phyloP scores from a whole-genome alignment of 106 monocot genomes.

The Dendrobium officinale region DNA sequence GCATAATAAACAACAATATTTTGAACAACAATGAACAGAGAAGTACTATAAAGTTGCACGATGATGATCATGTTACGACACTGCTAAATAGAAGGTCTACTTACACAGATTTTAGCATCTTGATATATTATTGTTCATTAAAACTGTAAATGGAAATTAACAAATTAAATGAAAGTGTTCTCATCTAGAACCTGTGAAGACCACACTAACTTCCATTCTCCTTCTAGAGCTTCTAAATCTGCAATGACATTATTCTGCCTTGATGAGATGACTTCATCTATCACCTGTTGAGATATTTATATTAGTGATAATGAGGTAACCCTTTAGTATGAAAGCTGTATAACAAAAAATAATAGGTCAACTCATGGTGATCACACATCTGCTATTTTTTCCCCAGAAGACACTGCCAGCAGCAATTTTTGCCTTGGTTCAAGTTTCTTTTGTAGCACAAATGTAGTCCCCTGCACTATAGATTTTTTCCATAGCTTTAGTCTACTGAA shows the following conservation, averaged over 20 bases:
- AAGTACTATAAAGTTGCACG: background rate
- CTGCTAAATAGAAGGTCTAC: background rate
- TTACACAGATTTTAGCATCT: background rate
- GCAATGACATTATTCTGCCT: conserved; percentile 13
- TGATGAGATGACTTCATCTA: conserved; percentile 43
- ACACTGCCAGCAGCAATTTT: conserved; percentile 69
- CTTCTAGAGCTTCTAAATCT: conserved; percentile 38
- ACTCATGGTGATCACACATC: conserved; percentile 29
- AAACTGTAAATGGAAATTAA: background rate
- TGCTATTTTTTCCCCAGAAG: conserved; percentile 36
- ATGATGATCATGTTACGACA: background rate
- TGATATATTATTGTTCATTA: background rate
- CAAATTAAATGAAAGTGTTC: background rate
- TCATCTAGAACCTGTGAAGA: conserved; percentile 55
- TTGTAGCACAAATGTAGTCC: conserved; percentile 93
- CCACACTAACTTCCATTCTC: conserved; percentile 92
- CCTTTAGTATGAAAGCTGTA: background rate
- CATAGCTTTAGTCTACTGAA: conserved; percentile 11
- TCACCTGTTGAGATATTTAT: conserved; percentile 25
- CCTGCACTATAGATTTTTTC: conserved; percentile 59
- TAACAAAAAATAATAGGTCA: background rate
- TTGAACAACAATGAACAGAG: background rate
- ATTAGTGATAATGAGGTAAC: background rate
- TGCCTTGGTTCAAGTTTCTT: conserved; percentile 75
- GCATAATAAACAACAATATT: background rate